Conservation (phyloP, 495 filamentous ascomycete species). For the Penicillium canariense region DNA sequence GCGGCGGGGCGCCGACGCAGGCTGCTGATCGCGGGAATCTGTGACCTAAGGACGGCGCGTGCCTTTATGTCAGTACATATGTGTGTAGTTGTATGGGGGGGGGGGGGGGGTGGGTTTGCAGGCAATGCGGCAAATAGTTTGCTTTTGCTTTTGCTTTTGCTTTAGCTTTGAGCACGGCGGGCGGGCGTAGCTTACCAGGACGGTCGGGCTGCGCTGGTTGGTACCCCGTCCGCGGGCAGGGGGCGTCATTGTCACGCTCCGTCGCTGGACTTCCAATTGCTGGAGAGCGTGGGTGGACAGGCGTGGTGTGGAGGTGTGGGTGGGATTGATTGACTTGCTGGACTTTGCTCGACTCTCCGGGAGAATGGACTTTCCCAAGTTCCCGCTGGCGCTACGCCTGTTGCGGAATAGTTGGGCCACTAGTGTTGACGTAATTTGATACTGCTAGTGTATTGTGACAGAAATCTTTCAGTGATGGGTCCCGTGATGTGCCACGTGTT, state of each 20-base stretch:
- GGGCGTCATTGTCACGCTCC: slow-evolving; percentile 28
- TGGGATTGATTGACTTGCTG: neutral
- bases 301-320: neutral
- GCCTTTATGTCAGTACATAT: slow-evolving; percentile 10
- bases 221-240: slow-evolving; percentile 37
- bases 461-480: slow-evolving; percentile 3
- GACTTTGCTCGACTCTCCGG: neutral
- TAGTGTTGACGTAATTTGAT: slow-evolving; percentile 9
- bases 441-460: neutral
- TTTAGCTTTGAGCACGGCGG: neutral
- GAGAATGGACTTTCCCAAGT: slow-evolving; percentile 11
- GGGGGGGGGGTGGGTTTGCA: neutral
- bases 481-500: slow-evolving; percentile 22
- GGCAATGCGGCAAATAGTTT: slow-evolving; percentile 7
- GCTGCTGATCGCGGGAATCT: slow-evolving; percentile 55
- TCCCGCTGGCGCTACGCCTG: slow-evolving; percentile 6
- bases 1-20: slow-evolving; percentile 31
- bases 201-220: slow-evolving; percentile 54
- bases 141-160: slow-evolving; percentile 2
- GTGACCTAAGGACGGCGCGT: slow-evolving; percentile 47
- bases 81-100: neutral
- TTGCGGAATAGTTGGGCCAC: neutral
- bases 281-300: neutral
- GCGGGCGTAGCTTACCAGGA: slow-evolving; percentile 39
- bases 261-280: slow-evolving; percentile 1